A percentile compares a stretch with the other conserved stretches of the same genome.
Conservation (phyloP, 192 early-diverging fungal genomes). For the Chytriomyces sp. region DNA sequence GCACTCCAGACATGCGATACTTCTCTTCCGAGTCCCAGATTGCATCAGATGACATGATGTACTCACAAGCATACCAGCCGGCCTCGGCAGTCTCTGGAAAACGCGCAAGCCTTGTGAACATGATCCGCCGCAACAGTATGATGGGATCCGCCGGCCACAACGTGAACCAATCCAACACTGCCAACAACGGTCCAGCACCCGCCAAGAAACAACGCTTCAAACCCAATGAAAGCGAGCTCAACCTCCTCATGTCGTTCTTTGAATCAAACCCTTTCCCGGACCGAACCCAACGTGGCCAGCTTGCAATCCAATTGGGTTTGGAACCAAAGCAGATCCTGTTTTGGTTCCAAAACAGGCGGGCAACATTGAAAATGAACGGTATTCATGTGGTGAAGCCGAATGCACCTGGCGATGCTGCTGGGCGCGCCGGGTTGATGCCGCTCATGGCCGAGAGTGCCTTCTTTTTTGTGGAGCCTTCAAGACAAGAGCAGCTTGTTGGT, state of each 20-base stretch:
- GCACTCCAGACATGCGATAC: too few relatives aligned
- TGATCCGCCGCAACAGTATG: slow-evolving; percentile 1
- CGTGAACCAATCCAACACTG: neutral
- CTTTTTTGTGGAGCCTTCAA: neutral
- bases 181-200: neutral
- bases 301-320: slow-evolving; percentile 85
- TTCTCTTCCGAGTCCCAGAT: too few relatives aligned
- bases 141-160: neutral
- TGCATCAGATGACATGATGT: too few relatives aligned
- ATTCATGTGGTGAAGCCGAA: slow-evolving; percentile 4
- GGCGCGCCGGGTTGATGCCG: neutral
- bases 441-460: neutral
- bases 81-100: neutral
- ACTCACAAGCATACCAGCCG: neutral
- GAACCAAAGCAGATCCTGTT: slow-evolving; percentile 90
- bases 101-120: neutral
- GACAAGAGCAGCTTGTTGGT: neutral
- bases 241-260: slow-evolving; percentile 78
- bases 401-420: neutral
- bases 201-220: slow-evolving; percentile 6
- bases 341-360: slow-evolving; percentile 95
- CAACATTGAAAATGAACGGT: slow-evolving; percentile 19
- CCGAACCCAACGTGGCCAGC: slow-evolving; percentile 73
- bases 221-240: slow-evolving; percentile 53
- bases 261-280: slow-evolving; percentile 86